phyloP scores from a whole-genome alignment of 1,139 yeast genomes.

The Protomyces macrosporus region DNA sequence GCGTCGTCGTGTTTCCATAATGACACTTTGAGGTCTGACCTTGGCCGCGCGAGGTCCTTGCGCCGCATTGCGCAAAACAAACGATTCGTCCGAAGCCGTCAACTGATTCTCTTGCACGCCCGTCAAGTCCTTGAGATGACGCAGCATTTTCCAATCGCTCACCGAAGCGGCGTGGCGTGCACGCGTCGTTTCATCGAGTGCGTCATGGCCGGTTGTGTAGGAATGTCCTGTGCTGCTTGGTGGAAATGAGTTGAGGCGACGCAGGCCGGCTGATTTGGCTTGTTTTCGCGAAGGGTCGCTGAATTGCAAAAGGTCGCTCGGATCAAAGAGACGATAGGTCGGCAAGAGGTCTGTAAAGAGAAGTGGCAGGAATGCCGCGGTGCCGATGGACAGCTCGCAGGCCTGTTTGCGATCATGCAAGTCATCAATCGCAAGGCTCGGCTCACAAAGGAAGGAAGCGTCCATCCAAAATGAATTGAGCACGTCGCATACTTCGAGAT shows the following conservation, averaged over 20 bases:
- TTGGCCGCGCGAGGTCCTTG: constrained; percentile 34
- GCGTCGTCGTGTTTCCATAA: constrained; percentile 12
- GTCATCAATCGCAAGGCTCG: constrained; percentile 44
- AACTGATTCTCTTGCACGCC: constrained; percentile 54
- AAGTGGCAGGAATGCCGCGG: constrained; percentile 58
- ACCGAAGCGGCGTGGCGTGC: constrained; percentile 41
- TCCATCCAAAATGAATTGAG: constrained; percentile 34
- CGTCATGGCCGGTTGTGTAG: constrained; percentile 40
- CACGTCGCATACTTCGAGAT: neutral
- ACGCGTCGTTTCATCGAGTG: constrained; percentile 40
- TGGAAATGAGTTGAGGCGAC: constrained; percentile 41
- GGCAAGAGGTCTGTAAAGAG: constrained; percentile 54
- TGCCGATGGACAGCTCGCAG: constrained; percentile 46
- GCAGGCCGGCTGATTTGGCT: constrained; percentile 28
- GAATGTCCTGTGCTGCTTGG: constrained; percentile 35
- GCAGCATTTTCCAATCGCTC: constrained; percentile 47
- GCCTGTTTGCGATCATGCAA: constrained; percentile 43
- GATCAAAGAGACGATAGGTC: constrained; percentile 49
- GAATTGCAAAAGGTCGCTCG: constrained; percentile 29
- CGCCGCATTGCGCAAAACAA: constrained; percentile 52
- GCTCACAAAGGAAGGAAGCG: constrained; percentile 46
- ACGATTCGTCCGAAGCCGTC: constrained; percentile 35
- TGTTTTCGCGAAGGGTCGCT: constrained; percentile 21
- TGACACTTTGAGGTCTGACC: constrained; percentile 17
- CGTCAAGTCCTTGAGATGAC: constrained; percentile 54